Base-by-base conservation (phyloP, 2,329 filamentous ascomycete genomes). In the Aspergillus clavatus region DNA sequence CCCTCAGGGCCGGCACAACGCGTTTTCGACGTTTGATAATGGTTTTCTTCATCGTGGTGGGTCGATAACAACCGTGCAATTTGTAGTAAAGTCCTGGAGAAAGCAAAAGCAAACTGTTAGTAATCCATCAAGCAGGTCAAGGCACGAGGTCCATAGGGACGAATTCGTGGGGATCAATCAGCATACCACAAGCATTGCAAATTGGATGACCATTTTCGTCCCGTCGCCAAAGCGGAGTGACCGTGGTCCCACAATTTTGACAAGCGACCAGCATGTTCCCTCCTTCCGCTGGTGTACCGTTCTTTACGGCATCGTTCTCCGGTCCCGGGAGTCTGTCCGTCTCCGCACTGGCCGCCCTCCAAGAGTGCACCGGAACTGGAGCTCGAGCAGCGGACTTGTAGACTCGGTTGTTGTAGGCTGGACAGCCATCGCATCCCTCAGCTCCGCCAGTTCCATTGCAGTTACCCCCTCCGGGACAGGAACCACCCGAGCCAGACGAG, bases 41-140 rank as follows among this genome's bases (percentile, higher is more conserved):
- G 3, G 89, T 86, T 68, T 96, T 97, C 70, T 97, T 98, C 93
- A 98, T 97, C n/a, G 89, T 89, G 4, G 93, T 88, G 0, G 93
- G 93, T 33, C 93, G 81, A 67, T 96, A 91, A 23, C 89, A 83
- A 43, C 90, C 90, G 64, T 98, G 93, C 2, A 98, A 81, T 68
- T 97, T 97, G 72, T 94, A 89, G 67, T 98, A 98, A 3, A 98
- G 74, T 4, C 91, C 89, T 95, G 54, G 3, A 40, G n/a, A n/a
- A n/a, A n/a, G n/a, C n/a, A n/a, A n/a, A n/a, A n/a, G n/a, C n/a
- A n/a, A n/a, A n/a, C n/a, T n/a, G n/a, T n/a, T n/a, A 21, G 5
- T 19, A 38, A 16, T 36, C 16, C n/a, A 22, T 49, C 48, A 45
- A 16, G 23, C 12, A 36, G 38, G 36, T 38, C 22, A n/a, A 19